phyloP scores from a whole-genome alignment of 2,329 filamentous ascomycete species.

The Coleophoma cylindrospora region DNA sequence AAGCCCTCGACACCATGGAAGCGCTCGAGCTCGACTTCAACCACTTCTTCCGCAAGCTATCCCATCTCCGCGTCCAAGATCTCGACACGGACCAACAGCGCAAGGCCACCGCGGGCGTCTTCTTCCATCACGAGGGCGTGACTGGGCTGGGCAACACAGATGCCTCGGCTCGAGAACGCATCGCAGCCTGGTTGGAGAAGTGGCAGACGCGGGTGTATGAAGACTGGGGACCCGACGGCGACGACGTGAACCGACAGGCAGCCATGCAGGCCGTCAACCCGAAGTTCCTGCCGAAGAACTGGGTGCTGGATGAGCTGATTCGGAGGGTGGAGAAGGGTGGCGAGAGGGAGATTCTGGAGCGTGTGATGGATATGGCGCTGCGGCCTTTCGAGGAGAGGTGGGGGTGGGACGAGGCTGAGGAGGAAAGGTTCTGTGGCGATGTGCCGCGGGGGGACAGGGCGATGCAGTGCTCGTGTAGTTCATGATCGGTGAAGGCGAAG shows the following conservation, averaged over 20 bases:
- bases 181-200: conserved; percentile 75
- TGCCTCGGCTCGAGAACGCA: conserved; percentile 56
- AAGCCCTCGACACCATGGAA: conserved; percentile 76
- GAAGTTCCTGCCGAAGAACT: conserved; percentile 84
- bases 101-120: conserved; percentile 60
- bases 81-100: conserved; percentile 61
- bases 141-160: conserved; percentile 52
- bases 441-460: conserved; percentile 73
- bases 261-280: conserved; percentile 88
- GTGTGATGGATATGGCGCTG: conserved; percentile 77
- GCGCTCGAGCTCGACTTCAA: conserved; percentile 85
- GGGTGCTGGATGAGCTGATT: conserved; percentile 93
- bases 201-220: conserved; percentile 70
- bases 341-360: conserved; percentile 72
- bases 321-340: conserved; percentile 78
- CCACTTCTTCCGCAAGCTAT: conserved; percentile 83
- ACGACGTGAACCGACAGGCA: conserved; percentile 57
- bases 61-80: conserved; percentile 54
- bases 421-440: conserved; percentile 79
- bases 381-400: conserved; percentile 81
- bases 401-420: conserved; percentile 67
- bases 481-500: conserved; percentile 38
- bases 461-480: conserved; percentile 95
- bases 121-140: conserved; percentile 75
- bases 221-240: conserved; percentile 62